Evolutionary conservation across 768 basidiomycete genomes (phyloP).

Genomic region (Podaxis rugospora): DNA sequence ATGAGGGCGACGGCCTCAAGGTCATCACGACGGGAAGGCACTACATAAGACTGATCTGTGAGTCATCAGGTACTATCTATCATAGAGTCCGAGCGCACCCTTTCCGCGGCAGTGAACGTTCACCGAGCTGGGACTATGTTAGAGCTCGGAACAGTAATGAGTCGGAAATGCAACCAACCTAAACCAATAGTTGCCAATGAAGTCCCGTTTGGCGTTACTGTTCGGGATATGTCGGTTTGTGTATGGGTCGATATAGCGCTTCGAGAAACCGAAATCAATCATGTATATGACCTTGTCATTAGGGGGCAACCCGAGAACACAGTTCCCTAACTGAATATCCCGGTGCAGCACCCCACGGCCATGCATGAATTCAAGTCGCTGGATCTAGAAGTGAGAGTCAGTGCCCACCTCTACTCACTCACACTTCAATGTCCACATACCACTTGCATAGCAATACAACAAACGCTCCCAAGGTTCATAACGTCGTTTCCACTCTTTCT

Average conservation of each 20-base stretch:
- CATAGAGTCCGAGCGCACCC: slow-evolving; percentile 36
- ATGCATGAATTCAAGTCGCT: slow-evolving; percentile 75
- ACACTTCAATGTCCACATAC: slow-evolving; percentile 34
- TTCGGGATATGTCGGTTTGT: slow-evolving; percentile 71
- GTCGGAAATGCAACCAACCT: slow-evolving; percentile 30
- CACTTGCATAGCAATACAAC: slow-evolving; percentile 73
- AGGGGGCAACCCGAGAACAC: slow-evolving; percentile 57
- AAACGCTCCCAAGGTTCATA: slow-evolving; percentile 70
- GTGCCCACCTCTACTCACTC: neutral
- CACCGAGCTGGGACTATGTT: slow-evolving; percentile 42
- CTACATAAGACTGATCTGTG: slow-evolving; percentile 27
- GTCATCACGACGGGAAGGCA: slow-evolving; percentile 76
- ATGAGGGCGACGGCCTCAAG: slow-evolving; percentile 74
- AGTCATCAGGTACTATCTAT: slow-evolving; percentile 4
- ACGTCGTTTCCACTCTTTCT: slow-evolving; percentile 48
- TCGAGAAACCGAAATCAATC: slow-evolving; percentile 87
- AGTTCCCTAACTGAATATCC: slow-evolving; percentile 79
- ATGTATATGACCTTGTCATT: slow-evolving; percentile 64
- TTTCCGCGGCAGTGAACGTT: slow-evolving; percentile 74
- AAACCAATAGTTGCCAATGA: slow-evolving; percentile 86
- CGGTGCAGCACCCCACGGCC: slow-evolving; percentile 67
- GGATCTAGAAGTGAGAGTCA: slow-evolving; percentile 42
- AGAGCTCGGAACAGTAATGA: neutral
- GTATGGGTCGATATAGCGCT: slow-evolving; percentile 63
- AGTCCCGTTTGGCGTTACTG: slow-evolving; percentile 62